Evolutionary conservation across 2,329 filamentous ascomycete genomes (phyloP), one percentile per base, ranked within the genome.

Genomic region (Chaetothyriales sp.): DNA sequence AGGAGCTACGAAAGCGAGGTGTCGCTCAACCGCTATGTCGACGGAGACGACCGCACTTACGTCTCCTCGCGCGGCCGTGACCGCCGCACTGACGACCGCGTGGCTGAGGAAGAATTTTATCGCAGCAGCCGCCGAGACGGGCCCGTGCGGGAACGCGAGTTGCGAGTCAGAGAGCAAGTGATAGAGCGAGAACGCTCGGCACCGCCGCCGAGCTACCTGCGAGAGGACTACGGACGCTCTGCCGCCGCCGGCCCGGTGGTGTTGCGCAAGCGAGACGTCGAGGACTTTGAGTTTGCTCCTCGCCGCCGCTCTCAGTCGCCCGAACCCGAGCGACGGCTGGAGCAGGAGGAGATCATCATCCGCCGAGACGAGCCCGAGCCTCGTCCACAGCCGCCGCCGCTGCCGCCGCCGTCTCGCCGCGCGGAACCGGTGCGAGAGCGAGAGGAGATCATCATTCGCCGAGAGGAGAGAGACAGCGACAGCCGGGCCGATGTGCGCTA

Each of bases 31-130:
- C 64, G 70, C 58, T 73, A 73, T 59, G 71, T 73, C 49, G 71
- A 74, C 60, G 69, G 70, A 50, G 69, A 74, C 60, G 55, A 56
- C 67, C 18, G 22, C 10, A 10, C 72, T 55, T 73, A 75, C 57
- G 71, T 74, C 57, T 72, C 73, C 55, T 65, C 66, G 51, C 60
- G 66, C 46, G 62, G 65, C 29, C 61, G 65, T 52, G 65, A 67
- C n/a, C 60, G 63, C 50, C 63, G 65, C 37, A 66, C 67, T 48
- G 70, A 71, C 59, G 74, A 74, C 57, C 72, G 74, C 28, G 73
- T 76, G 48, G 64, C 74, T 45, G 74, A 77, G 52, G 54, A 74
- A 44, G 74, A 77, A 57, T 66, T 75, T 51, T 47, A 63, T 61
- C 55, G 51, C 63, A 73, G 57, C 64, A 75, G 60, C 60, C 69